A percentile compares a stretch with the other conserved stretches of the same genome.
Conservation (phyloP, 805 yeast species). For the Clavispora santaluciae region DNA sequence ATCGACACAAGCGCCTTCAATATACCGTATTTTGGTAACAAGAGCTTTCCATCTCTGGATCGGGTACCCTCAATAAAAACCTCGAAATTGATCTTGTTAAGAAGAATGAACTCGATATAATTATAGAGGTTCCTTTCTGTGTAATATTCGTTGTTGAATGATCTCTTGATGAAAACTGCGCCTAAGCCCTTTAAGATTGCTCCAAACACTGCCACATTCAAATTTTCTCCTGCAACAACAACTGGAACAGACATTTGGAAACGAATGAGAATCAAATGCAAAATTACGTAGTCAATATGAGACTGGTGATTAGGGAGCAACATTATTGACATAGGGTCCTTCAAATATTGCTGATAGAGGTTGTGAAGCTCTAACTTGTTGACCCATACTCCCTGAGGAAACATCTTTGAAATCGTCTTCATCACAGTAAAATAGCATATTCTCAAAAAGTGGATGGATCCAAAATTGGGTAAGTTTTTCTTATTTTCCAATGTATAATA, state of each 20-base stretch:
- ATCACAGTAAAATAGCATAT: constrained; percentile 37
- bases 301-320: constrained; percentile 60
- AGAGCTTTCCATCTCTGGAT: constrained; percentile 59
- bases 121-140: constrained; percentile 45
- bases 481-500: constrained; percentile 33
- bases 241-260: constrained; percentile 51
- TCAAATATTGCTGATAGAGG: constrained; percentile 28
- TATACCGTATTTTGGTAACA: constrained; percentile 59
- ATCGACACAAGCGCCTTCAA: constrained; percentile 48
- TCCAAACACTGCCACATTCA: constrained; percentile 55
- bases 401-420: constrained; percentile 29
- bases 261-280: constrained; percentile 50
- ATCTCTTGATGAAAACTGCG: constrained; percentile 54
- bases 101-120: constrained; percentile 44
- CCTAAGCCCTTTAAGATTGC: constrained; percentile 46
- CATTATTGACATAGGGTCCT: constrained; percentile 41
- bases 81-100: constrained; percentile 48
- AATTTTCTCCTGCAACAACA: constrained; percentile 64
- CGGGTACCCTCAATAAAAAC: constrained; percentile 66
- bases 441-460: constrained; percentile 22
- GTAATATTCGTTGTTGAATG: constrained; percentile 38
- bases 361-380: constrained; percentile 25
- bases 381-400: constrained; percentile 41
- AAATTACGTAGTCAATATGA: constrained; percentile 55
- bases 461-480: constrained; percentile 33